These are phyloP conservation scores for Dispira simplex DNA, from an alignment of 192 early-diverging fungal genomes.

Conservation along the genomic window DNA sequence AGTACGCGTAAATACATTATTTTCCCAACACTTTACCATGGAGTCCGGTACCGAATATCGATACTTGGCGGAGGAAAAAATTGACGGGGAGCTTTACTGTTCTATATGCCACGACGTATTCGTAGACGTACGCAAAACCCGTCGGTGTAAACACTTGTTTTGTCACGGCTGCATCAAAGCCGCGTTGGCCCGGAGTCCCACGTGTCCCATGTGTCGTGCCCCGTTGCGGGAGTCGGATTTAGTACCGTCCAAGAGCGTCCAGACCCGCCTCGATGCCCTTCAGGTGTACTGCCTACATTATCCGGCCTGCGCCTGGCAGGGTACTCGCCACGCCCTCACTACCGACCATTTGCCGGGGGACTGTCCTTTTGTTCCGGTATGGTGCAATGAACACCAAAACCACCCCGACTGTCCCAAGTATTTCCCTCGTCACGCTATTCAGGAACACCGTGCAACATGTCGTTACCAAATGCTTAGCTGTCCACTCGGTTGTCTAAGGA, in stretches of 20 bases:
- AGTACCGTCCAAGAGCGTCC: background rate
- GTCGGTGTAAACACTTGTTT: conserved; percentile 14
- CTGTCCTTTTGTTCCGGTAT: conserved; percentile 13
- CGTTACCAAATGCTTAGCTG: conserved; percentile 13
- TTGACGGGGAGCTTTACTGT: conserved; percentile 13
- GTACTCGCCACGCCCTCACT: conserved; percentile 7
- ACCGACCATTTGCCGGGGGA: conserved; percentile 9
- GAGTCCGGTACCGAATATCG: conserved; percentile 7
- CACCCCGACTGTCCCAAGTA: conserved; percentile 14
- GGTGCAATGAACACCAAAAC: conserved; percentile 16
- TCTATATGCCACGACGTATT: conserved; percentile 17
- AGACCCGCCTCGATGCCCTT: conserved; percentile 11
- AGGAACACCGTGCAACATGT: conserved; percentile 11
- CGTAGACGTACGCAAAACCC: conserved; percentile 10
- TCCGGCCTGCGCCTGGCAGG: conserved; percentile 14
- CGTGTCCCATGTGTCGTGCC: conserved; percentile 15
- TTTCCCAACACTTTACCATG: conserved; percentile 3
- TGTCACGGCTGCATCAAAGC: conserved; percentile 13
- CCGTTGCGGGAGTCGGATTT: conserved; percentile 12
- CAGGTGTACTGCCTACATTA: conserved; percentile 11
- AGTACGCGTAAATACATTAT: too few relatives aligned
- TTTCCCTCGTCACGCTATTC: conserved; percentile 12
- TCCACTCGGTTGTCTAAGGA: conserved; percentile 5
- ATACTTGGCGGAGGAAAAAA: conserved; percentile 6
- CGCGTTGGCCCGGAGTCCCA: conserved; percentile 9